Conservation (phyloP, 257 asterid genomes). For the Plantago major region DNA sequence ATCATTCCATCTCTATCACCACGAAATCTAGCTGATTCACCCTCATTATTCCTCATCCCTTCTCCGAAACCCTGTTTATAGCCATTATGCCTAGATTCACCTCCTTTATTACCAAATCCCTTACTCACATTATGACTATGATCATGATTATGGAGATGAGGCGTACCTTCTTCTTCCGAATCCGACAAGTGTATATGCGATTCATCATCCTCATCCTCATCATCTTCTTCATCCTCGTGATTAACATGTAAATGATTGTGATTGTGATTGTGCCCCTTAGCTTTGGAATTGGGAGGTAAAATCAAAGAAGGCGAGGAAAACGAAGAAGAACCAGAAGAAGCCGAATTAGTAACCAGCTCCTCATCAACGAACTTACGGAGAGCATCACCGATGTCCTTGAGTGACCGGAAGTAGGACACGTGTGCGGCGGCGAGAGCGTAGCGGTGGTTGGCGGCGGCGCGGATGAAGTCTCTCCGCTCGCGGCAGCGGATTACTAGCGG, state of each 20-base stretch:
- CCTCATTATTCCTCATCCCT: constrained; percentile 10
- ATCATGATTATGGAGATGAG: constrained; percentile 20
- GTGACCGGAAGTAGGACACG: constrained; percentile 70
- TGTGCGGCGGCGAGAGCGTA: constrained; percentile 94
- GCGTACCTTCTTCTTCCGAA: constrained; percentile 33
- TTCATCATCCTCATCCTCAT: constrained; percentile 34
- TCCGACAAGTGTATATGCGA: constrained; percentile 61
- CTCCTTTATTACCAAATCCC: constrained; percentile 18
- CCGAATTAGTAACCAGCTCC: constrained; percentile 50
- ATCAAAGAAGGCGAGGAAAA: constrained; percentile 68
- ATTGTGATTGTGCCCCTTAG: constrained; percentile 24
- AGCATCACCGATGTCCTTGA: constrained; percentile 89
- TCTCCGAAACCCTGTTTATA: constrained; percentile 12
- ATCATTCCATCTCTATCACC: constrained; percentile 9
- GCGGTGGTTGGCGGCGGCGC: constrained; percentile 82
- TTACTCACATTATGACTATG: constrained; percentile 23
- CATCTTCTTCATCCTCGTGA: constrained; percentile 28
- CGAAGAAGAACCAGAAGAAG: constrained; percentile 48
- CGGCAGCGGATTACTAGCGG: constrained; percentile 83
- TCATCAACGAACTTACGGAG: constrained; percentile 83
- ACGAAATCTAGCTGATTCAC: background rate
- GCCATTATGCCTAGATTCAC: constrained; percentile 24
- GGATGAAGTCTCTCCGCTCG: constrained; percentile 68
- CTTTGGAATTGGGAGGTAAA: constrained; percentile 52
- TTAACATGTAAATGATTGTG: constrained; percentile 34